A percentile compares a stretch with the other conserved stretches of the same genome.
Conservation (phyloP, 1,284 basidiomycete genomes). For the Cryptococcus sp. region DNA sequence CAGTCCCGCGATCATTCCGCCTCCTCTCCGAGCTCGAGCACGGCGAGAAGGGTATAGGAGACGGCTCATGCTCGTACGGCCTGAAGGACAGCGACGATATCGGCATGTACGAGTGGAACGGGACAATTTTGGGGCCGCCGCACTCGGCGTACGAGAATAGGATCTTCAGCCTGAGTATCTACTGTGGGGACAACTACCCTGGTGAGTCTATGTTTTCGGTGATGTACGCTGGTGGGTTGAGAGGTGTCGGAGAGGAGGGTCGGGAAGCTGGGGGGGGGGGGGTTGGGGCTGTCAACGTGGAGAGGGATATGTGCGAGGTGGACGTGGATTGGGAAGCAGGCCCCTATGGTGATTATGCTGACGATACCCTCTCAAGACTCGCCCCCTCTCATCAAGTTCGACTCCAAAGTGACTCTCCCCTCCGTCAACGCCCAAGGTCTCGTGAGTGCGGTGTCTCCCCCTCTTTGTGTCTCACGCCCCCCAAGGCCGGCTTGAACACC, state of each 20-base stretch:
- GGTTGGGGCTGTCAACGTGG: neutral
- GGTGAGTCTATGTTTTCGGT: slow-evolving; percentile 55
- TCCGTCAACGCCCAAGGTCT: slow-evolving; percentile 76
- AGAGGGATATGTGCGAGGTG: no score
- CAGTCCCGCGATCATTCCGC: slow-evolving; percentile 94
- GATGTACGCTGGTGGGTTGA: neutral
- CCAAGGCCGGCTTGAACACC: no score
- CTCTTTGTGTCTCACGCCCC: neutral
- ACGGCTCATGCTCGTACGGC: slow-evolving; percentile 94
- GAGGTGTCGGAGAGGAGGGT: neutral
- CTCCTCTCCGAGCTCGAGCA: slow-evolving; percentile 98
- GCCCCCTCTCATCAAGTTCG: slow-evolving; percentile 58
- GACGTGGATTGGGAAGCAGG: no score
- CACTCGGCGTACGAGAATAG: slow-evolving; percentile 98
- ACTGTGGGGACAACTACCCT: slow-evolving; percentile 79
- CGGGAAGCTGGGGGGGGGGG: neutral
- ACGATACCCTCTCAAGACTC: slow-evolving; percentile 26
- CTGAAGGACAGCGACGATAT: slow-evolving; percentile 89
- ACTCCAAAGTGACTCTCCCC: slow-evolving; percentile 91
- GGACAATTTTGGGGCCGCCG: slow-evolving; percentile 96
- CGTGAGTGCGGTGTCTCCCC: slow-evolving; percentile 40
- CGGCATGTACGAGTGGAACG: slow-evolving; percentile 97
- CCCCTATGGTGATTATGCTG: neutral
- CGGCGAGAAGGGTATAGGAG: slow-evolving; percentile 98
- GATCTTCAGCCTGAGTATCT: slow-evolving; percentile 93